Percentiles rank a stretch among this genome's conserved stretches.
Evolutionary conservation across 2,329 filamentous ascomycete genomes (phyloP).

Genomic region (Diaporthe eres): DNA sequence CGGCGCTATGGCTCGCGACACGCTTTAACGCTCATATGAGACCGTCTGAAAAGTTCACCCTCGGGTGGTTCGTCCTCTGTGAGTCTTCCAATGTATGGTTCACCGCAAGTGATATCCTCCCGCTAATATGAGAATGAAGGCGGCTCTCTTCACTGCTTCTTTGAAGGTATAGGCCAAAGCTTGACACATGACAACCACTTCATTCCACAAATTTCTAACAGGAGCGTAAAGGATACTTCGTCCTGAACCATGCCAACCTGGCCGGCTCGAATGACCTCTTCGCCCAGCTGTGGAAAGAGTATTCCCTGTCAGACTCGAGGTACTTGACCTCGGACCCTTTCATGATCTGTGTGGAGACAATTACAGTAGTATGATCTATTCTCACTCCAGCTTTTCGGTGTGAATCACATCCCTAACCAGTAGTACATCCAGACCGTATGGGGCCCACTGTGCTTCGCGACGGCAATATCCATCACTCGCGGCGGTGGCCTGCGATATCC

Average conservation of each 20-base stretch:
- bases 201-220: neutral
- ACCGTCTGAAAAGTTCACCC: conserved; percentile 58
- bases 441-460: conserved; percentile 71
- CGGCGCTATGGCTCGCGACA: conserved; percentile 50
- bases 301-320: conserved; percentile 86
- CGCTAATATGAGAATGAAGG: conserved; percentile 56
- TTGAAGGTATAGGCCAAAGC: conserved; percentile 72
- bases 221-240: conserved; percentile 75
- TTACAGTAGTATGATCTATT: conserved; percentile 76
- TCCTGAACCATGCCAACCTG: conserved; percentile 76
- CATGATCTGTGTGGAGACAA: conserved; percentile 87
- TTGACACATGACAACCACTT: neutral
- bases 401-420: neutral
- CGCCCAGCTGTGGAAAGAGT: conserved; percentile 94
- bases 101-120: neutral
- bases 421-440: conserved; percentile 60
- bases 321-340: conserved; percentile 88
- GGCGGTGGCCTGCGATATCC: conserved; percentile 63
- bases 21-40: conserved; percentile 51
- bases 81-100: conserved; percentile 43
- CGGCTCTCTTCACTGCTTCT: conserved; percentile 81
- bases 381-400: no score
- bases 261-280: conserved; percentile 79
- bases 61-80: conserved; percentile 71
- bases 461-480: conserved; percentile 61